Evolutionary conservation across 768 basidiomycete genomes (phyloP), one percentile per base, ranked within the genome.

Genomic region (Naematelia aurantialba): DNA sequence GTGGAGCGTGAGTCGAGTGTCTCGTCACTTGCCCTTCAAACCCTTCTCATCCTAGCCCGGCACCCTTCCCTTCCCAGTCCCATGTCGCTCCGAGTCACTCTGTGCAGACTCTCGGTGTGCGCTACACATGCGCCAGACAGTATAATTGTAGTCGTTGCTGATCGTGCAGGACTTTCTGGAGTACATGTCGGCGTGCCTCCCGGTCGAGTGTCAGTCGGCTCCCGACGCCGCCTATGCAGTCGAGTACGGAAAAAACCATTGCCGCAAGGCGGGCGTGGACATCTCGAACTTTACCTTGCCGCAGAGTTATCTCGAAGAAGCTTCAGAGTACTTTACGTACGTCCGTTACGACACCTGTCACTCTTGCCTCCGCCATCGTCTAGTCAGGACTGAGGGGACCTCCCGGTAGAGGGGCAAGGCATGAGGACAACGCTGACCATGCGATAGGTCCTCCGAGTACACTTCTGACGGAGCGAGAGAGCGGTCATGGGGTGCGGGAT

Each of bases 201-300:
- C 62, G 11, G 14, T 39, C 4, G 22, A 25, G 3, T 72, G 70
- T 45, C 12, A 8, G 1, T 72, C 70, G 2, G 58, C 70, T 17
- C 63, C 70, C 3, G 67, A 66, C 53, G 65, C 62, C 4, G 70
- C 70, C 5, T 72, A 72, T 55, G 70, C 60, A 0, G n/a, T 60
- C 5, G 70, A 72, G 52, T 68, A 59, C 51, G 67, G 57, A 11
- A 26, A 45, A 21, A 47, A 45, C 24, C 60, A 48, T 27, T 72
- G 70, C 49, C 26, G n/a, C 5, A 59, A 62, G 25, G 70, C 66
- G 1, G 70, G 70, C 2, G 52, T 68, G 5, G 61, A 67, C 42
- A 54, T 72, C 14, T 22, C 42, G 2, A 34, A 58, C 27, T 34
- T 72, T 5, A 50, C 46, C 2, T 45, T 72, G 24, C 67, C 70